Percentiles rank a stretch among this genome's conserved stretches.
Conservation (phyloP, 225 moss, liverwort and hornwort genomes). For the Bryum argenteum region DNA sequence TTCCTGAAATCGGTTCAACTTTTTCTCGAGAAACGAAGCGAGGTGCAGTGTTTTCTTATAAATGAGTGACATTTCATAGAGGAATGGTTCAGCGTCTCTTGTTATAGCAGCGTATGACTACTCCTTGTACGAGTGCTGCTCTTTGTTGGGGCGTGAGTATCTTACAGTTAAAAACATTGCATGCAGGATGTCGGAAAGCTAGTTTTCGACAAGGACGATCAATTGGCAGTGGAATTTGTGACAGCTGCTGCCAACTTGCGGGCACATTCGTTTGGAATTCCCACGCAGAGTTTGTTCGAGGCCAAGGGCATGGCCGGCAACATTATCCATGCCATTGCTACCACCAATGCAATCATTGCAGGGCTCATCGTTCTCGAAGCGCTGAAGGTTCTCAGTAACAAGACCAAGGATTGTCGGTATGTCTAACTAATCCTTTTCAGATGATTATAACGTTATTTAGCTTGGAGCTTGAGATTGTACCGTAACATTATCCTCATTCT, state of each 20-base stretch:
- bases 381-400: constrained; percentile 78
- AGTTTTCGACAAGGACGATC: constrained; percentile 96
- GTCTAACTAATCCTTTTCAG: constrained; percentile 26
- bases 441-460: not conserved
- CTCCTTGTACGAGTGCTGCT: not conserved
- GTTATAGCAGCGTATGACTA: not conserved
- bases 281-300: constrained; percentile 86
- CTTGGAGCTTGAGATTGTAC: constrained; percentile 4
- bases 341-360: constrained; percentile 94
- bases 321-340: constrained; percentile 97
- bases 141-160: constrained; percentile 2
- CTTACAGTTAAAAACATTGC: constrained; percentile 16
- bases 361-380: constrained; percentile 96
- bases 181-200: constrained; percentile 93
- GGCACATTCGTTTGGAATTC: constrained; percentile 88
- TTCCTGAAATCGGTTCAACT: constrained; percentile 73
- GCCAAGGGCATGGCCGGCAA: constrained; percentile 99
- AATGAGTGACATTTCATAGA: not conserved
- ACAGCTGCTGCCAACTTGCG: constrained; percentile 95
- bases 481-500: constrained; percentile 2
- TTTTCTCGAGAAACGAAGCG: constrained; percentile 70
- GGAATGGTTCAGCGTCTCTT: not conserved
- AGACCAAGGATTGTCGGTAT: constrained; percentile 72
- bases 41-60: constrained; percentile 44
- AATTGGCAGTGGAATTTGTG: constrained; percentile 95